Conservation (phyloP, 371 early-diverging fungal species). For the Mucor plumbeus region DNA sequence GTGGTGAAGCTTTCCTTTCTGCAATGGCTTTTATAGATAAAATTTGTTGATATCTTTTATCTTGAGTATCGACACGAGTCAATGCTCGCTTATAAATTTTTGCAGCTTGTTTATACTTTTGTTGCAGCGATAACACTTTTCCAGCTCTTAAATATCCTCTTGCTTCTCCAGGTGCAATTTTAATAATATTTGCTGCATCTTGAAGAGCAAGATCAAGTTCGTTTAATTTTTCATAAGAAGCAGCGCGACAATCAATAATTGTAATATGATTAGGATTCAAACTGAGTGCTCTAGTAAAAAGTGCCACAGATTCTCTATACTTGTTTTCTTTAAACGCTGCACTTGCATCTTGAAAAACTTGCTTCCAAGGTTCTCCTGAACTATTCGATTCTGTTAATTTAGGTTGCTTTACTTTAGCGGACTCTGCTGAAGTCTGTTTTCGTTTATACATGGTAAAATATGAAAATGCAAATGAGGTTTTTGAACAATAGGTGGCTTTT, state of each 20-base stretch:
- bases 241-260: constrained; percentile 46
- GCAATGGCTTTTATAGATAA: constrained; percentile 12
- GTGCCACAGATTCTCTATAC: constrained; percentile 31
- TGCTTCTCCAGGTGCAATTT: constrained; percentile 29
- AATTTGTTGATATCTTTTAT: constrained; percentile 26
- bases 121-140: constrained; percentile 32
- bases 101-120: constrained; percentile 23
- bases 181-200: constrained; percentile 39
- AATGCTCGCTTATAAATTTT: constrained; percentile 32
- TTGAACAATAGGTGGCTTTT: not conserved
- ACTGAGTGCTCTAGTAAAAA: constrained; percentile 32
- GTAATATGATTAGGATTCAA: constrained; percentile 28
- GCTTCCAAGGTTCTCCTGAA: constrained; percentile 27
- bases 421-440: not conserved
- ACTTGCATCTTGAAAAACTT: constrained; percentile 32
- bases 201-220: constrained; percentile 26
- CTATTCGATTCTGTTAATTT: not conserved
- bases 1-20: constrained; percentile 13
- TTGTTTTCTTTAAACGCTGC: constrained; percentile 32
- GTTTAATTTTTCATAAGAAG: constrained; percentile 34
- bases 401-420: not conserved
- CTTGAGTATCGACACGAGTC: constrained; percentile 19
- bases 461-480: not conserved
- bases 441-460: not conserved
- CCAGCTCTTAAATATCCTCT: constrained; percentile 48